A percentile compares a stretch with the other conserved stretches of the same genome.
phyloP scores from a whole-genome alignment of 352 stramenopile species.

The Phytophthora pisi region DNA sequence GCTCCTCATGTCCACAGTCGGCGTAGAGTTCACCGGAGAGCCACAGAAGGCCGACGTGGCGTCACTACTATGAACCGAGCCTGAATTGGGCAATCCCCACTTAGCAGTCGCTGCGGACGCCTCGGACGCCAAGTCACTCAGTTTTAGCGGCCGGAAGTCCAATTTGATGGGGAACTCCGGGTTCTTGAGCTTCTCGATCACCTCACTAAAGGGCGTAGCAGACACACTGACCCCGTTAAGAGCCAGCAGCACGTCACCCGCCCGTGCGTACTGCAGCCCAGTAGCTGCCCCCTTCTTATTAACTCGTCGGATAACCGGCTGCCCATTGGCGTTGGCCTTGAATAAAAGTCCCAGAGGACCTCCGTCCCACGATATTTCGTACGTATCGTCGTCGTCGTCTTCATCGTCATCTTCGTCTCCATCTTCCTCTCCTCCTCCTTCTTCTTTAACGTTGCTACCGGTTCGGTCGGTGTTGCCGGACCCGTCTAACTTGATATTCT shows the following conservation, averaged over 20 bases:
- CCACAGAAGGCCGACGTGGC: conserved; percentile 35
- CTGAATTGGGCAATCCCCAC: conserved; percentile 31
- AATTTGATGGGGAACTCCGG: conserved; percentile 70
- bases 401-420: conserved; percentile 58
- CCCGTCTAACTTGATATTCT: conserved; percentile 45
- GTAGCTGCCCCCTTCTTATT: conserved; percentile 73
- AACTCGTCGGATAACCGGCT: conserved; percentile 73
- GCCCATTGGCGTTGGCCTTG: conserved; percentile 55
- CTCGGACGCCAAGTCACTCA: conserved; percentile 38
- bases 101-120: conserved; percentile 21
- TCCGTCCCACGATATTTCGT: conserved; percentile 72
- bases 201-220: conserved; percentile 57
- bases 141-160: conserved; percentile 68
- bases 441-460: conserved; percentile 7
- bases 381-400: conserved; percentile 71
- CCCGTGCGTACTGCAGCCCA: conserved; percentile 65
- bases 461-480: neutral
- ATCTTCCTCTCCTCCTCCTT: conserved; percentile 29
- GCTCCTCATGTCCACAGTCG: conserved; percentile 35
- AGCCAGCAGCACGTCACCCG: conserved; percentile 77
- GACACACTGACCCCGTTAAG: conserved; percentile 66
- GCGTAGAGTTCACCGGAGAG: conserved; percentile 36
- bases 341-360: conserved; percentile 78
- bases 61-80: conserved; percentile 43
- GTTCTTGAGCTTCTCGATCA: conserved; percentile 70